These are phyloP conservation scores for Penicillium sp. DNA, from an alignment of 2,329 filamentous ascomycete genomes.

Conservation along the genomic window DNA sequence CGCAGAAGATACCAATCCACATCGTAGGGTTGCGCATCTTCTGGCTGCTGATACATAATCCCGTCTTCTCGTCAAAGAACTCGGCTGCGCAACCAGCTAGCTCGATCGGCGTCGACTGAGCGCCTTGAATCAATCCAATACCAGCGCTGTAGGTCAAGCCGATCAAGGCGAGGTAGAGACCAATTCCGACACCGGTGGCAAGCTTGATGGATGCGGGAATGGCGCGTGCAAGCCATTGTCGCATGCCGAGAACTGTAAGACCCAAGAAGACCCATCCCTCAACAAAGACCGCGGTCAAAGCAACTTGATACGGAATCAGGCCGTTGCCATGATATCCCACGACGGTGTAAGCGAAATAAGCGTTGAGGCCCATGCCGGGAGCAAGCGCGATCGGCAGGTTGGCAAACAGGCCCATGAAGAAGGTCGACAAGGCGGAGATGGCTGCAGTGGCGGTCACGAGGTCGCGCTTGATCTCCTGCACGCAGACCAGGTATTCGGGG, in stretches of 20 bases:
- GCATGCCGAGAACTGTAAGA: conserved; percentile 71
- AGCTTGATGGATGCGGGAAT: conserved; percentile 82
- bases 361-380: conserved; percentile 76
- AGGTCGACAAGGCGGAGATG: conserved; percentile 71
- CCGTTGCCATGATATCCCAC: conserved; percentile 72
- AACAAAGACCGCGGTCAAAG: conserved; percentile 79
- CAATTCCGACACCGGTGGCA: conserved; percentile 78
- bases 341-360: conserved; percentile 77
- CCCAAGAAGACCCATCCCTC: conserved; percentile 81
- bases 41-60: conserved; percentile 55
- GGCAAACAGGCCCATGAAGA: conserved; percentile 75
- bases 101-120: conserved; percentile 61
- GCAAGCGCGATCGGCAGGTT: conserved; percentile 71
- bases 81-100: conserved; percentile 66
- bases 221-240: conserved; percentile 79
- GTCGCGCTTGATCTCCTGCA: conserved; percentile 63
- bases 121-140: conserved; percentile 70
- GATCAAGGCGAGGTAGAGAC: conserved; percentile 65
- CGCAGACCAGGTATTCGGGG: conserved; percentile 40
- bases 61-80: conserved; percentile 33
- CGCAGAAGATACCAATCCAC: conserved; percentile 86
- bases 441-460: conserved; percentile 79
- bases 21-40: conserved; percentile 80
- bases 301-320: conserved; percentile 65
- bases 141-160: conserved; percentile 71